Evolutionary conservation across 352 stramenopile genomes (phyloP), one percentile per base, ranked within the genome.

Genomic region (Nothophytophthora sp.): DNA sequence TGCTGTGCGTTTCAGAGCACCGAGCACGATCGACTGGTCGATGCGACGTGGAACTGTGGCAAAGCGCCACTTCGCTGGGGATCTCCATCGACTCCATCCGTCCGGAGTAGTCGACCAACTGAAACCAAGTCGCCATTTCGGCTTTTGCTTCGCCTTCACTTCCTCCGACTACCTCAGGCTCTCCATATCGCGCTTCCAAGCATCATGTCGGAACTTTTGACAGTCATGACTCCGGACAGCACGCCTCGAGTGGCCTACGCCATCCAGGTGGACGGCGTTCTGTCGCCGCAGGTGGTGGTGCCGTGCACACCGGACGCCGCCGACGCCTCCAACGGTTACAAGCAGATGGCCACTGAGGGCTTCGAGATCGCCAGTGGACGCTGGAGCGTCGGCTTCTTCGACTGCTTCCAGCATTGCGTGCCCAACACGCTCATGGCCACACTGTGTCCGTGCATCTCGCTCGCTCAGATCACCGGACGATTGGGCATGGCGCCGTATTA

Each of bases 371-470:
- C 56, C 15, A 64, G 51, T n/a, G 66, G 66, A 2, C 50, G 55
- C 25, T 75, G 61, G 66, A 54, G 35, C 15, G 47, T 56, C 3
- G 42, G 42, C n/a, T 60, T 87, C 25, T 86, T 76, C 40, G 46
- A 24, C 28, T 82, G 73, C 58, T 73, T 76, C 44, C 48, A 71
- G 24, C 27, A 72, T 48, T 55, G 63, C 39, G 64, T 83, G 28
- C 70, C 72, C 29, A 88, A 88, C 56, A 51, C 51, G 27, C 30
- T 81, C 42, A 79, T 81, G 72, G 52, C 52, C 8, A 71, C 54
- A 12, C 63, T 70, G 35, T 88, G 77, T 54, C 72, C 74, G 27
- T 88, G 77, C 38, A 63, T 88, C 28, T 77, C 72, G 18, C 19
- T 83, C 27, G 72, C 77, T 1, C 77, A 88, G 42, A 80, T 85